These are phyloP conservation scores for Striga asiatica DNA, from an alignment of 257 asterid species.

Conservation along the genomic window DNA sequence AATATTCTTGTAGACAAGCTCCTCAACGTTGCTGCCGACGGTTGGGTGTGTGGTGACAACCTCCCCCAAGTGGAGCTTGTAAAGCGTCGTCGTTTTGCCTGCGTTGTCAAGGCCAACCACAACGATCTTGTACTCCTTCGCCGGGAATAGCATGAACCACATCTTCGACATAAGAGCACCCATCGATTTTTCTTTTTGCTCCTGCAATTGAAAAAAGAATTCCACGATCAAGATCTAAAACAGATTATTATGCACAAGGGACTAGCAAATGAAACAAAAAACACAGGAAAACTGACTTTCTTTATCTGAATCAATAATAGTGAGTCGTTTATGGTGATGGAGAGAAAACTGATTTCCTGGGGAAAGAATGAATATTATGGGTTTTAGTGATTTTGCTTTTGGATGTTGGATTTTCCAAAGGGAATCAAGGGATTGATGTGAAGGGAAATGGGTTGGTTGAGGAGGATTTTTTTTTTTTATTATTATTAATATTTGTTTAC, in stretches of 20 bases:
- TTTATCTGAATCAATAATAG: slow-evolving; percentile 3
- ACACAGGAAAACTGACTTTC: slow-evolving; percentile 1
- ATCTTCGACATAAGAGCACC: slow-evolving; percentile 80
- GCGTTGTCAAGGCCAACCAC: slow-evolving; percentile 97
- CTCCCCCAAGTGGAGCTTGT: slow-evolving; percentile 82
- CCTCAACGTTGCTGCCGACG: slow-evolving; percentile 98
- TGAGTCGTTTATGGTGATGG: slow-evolving; percentile 11
- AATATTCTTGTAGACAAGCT: slow-evolving; percentile 84
- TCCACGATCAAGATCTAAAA: slow-evolving; percentile 21
- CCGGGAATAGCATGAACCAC: slow-evolving; percentile 94
- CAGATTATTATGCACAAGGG: neutral
- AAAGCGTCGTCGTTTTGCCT: slow-evolving; percentile 97
- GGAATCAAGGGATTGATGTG: neutral
- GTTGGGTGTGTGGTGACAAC: slow-evolving; percentile 96
- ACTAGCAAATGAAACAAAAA: slow-evolving; percentile 1
- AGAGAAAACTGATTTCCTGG: slow-evolving; percentile 8
- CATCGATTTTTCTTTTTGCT: slow-evolving; percentile 38
- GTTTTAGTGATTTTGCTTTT: slow-evolving; percentile 26
- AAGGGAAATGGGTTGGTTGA: neutral
- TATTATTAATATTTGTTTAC: no score
- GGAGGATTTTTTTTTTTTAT: neutral
- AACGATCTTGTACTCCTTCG: slow-evolving; percentile 95
- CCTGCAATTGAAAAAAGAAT: slow-evolving; percentile 8
- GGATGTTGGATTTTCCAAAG: neutral
- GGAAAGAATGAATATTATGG: slow-evolving; percentile 8